Evolutionary conservation across 2,329 filamentous ascomycete genomes (phyloP).

Genomic region (Colletotrichum liaoningense): DNA sequence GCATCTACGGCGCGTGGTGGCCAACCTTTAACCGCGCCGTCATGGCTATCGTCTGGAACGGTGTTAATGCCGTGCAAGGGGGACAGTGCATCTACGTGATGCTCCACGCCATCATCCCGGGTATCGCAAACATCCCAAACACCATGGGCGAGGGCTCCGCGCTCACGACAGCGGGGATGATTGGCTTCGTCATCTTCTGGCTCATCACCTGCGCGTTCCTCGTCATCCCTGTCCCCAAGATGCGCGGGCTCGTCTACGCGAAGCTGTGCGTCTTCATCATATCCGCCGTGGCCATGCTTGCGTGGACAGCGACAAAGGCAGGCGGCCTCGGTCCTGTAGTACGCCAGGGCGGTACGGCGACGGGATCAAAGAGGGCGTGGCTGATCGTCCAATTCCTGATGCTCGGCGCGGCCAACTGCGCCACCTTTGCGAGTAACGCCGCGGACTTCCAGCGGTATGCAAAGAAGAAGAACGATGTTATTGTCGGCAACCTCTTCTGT

Average conservation of each 20-base stretch:
- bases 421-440: slow-evolving; percentile 53
- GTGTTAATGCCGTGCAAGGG: slow-evolving; percentile 52
- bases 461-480: slow-evolving; percentile 50
- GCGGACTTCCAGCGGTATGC: slow-evolving; percentile 58
- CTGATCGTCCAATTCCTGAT: slow-evolving; percentile 50
- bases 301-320: slow-evolving; percentile 78
- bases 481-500: slow-evolving; percentile 53
- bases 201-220: slow-evolving; percentile 52
- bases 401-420: slow-evolving; percentile 48
- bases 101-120: slow-evolving; percentile 54
- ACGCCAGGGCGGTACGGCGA: slow-evolving; percentile 70
- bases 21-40: slow-evolving; percentile 55
- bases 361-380: slow-evolving; percentile 52
- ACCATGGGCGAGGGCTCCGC: slow-evolving; percentile 52
- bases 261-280: slow-evolving; percentile 49
- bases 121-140: slow-evolving; percentile 51
- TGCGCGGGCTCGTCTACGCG: slow-evolving; percentile 35
- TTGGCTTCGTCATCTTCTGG: slow-evolving; percentile 55
- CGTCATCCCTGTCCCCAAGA: slow-evolving; percentile 45
- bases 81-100: slow-evolving; percentile 47
- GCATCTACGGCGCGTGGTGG: slow-evolving; percentile 57
- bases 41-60: slow-evolving; percentile 59
- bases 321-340: slow-evolving; percentile 73
- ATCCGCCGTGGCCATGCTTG: slow-evolving; percentile 51
- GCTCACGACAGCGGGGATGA: slow-evolving; percentile 53